A percentile compares a stretch with the other conserved stretches of the same genome.
Evolutionary conservation across 78 protist species (phyloP).

Genomic region (Cavenderia fasciculata): DNA sequence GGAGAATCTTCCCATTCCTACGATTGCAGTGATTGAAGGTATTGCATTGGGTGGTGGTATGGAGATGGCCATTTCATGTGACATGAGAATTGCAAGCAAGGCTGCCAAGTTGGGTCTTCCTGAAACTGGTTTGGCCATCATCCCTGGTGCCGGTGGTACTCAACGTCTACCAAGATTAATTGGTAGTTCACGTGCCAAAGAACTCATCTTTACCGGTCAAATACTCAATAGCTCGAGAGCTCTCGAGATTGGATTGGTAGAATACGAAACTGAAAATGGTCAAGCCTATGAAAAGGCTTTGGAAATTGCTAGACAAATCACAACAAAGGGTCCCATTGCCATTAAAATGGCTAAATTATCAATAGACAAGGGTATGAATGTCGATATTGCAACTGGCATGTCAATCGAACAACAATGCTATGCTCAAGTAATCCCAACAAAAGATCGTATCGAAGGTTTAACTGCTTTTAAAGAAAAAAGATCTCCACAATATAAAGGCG

Average conservation of each 20-base stretch:
- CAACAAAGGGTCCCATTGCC: conserved; percentile 91
- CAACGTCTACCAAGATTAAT: conserved; percentile 92
- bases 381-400: conserved; percentile 86
- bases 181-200: conserved; percentile 86
- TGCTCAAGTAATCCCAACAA: conserved; percentile 91
- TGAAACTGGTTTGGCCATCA: conserved; percentile 92
- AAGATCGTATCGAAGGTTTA: conserved; percentile 91
- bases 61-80: conserved; percentile 95
- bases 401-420: conserved; percentile 87
- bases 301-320: conserved; percentile 77
- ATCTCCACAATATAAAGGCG: conserved; percentile 88
- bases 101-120: conserved; percentile 87
- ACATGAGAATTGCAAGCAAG: conserved; percentile 83
- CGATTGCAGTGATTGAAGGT: conserved; percentile 91
- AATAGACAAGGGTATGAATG: conserved; percentile 84
- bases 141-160: conserved; percentile 98
- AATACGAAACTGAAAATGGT: conserved; percentile 56
- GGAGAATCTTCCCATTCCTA: conserved; percentile 85
- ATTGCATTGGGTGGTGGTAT: conserved; percentile 95
- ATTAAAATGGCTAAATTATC: conserved; percentile 89
- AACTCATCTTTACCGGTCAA: conserved; percentile 87
- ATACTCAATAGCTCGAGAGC: conserved; percentile 27
- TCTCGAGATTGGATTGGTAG: conserved; percentile 68
- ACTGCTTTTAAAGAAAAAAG: conserved; percentile 89
- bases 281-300: conserved; percentile 60